Base-by-base conservation (phyloP, 495 filamentous ascomycete genomes). In the Trichoderma reesei region DNA sequence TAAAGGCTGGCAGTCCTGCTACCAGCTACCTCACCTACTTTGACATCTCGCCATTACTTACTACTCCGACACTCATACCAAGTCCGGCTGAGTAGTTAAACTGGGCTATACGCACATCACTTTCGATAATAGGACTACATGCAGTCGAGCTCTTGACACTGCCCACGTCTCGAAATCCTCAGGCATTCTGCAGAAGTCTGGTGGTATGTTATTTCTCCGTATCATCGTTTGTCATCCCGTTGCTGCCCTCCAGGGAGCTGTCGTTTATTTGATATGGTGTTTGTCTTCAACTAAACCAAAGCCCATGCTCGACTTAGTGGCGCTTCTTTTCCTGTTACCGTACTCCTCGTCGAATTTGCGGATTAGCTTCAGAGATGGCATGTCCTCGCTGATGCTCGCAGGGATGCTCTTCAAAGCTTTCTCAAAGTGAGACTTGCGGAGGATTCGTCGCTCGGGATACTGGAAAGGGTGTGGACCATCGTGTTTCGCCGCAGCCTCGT, bases 281-380 rank as follows among this genome's bases (percentile, higher is more conserved):
- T 56, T 56, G 11, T 56, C 20, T 0, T 34, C 31, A 56, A 14
- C 48, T 33, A 34, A 56, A 9, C 39, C 85, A 72, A 91, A 91
- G 8, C 90, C 89, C 72, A 88, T 86, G 0, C 74, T 75, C 56
- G 72, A 73, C 69, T 74, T 81, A 74, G 85, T 89, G 77, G 86
- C 87, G 69, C 82, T 82, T 69, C 82, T 82, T 6, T 86, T 84
- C 61, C 86, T 90, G 76, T 97, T 92, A 26, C 94, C 94, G 74
- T 90, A 98, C 71, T 92, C 90, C 77, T 95, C 90, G 72, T 98
- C 95, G 73, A 98, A 98, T 77, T 96, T 96, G 62, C 89, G 80
- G 67, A 98, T 96, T 31, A 90, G 90, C 63, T 82, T 81, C 63
- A 98, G 76, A 41, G 83, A 89, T 41, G 87, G 81, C 94, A 97